phyloP scores from a whole-genome alignment of 2,329 filamentous ascomycete species.

The Albophoma yamanashiensis region DNA sequence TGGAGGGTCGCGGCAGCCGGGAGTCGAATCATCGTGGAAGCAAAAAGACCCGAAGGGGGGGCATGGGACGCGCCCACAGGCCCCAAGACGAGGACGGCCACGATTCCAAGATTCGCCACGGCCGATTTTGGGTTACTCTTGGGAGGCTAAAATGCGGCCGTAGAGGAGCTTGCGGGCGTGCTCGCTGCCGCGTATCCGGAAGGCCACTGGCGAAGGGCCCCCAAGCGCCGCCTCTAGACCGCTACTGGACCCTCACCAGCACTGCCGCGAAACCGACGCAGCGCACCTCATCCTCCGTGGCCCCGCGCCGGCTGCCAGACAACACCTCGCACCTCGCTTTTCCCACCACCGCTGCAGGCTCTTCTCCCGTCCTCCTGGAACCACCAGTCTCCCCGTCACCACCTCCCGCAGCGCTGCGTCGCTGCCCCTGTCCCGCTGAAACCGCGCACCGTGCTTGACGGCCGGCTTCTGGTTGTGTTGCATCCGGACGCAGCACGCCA shows the following conservation, averaged over 20 bases:
- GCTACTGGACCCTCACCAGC: not conserved
- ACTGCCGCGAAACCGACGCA: not conserved
- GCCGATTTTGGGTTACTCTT: not conserved
- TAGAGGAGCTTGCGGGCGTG: not conserved
- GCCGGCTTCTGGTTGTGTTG: not conserved
- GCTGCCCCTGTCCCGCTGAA: not conserved
- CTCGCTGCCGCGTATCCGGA: not conserved
- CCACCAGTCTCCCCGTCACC: not conserved
- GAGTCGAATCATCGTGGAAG: not conserved
- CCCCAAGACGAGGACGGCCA: not conserved
- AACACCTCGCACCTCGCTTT: not conserved
- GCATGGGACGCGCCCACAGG: not conserved
- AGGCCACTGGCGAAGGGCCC: not conserved
- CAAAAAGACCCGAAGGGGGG: not conserved
- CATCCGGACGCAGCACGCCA: not conserved
- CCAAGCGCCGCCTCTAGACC: not conserved
- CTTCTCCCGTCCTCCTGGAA: not conserved
- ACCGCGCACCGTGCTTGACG: not conserved
- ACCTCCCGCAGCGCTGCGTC: not conserved
- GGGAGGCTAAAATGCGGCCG: not conserved
- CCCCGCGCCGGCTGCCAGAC: not conserved
- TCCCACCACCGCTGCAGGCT: not conserved
- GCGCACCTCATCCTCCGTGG: not conserved
- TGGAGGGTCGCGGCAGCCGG: constrained; percentile 2
- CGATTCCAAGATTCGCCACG: not conserved